A percentile compares a stretch with the other conserved stretches of the same genome.
phyloP scores from a whole-genome alignment of 148 eudicot genomes.

The Chenopodium album region DNA sequence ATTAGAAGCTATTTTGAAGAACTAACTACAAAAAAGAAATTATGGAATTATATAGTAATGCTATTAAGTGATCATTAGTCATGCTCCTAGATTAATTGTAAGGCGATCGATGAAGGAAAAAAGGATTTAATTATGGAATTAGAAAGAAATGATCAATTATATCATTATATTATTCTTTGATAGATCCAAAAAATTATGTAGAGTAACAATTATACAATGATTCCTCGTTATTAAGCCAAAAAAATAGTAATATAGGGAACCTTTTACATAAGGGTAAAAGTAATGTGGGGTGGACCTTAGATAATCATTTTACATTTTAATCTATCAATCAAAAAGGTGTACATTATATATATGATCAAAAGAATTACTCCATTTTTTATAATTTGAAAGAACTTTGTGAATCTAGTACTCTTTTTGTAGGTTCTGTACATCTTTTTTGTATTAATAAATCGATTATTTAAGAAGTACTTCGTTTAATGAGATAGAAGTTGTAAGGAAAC shows the following conservation, averaged over 20 bases:
- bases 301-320: conserved; percentile 20
- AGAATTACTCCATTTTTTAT: background rate
- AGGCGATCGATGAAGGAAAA: conserved; percentile 10
- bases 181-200: conserved; percentile 19
- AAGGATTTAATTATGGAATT: conserved; percentile 28
- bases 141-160: conserved; percentile 21
- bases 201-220: conserved; percentile 30
- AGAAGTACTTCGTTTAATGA: too few species aligned
- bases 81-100: conserved; percentile 8
- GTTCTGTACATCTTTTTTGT: background rate
- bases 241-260: conserved; percentile 19
- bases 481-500: too few species aligned
- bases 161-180: conserved; percentile 21
- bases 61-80: conserved; percentile 6
- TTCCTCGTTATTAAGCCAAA: conserved; percentile 19
- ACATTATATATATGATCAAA: background rate
- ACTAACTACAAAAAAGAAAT: background rate
- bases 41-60: background rate
- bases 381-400: background rate
- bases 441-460: too few species aligned
- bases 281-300: conserved; percentile 26
- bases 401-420: background rate
- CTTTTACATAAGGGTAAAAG: conserved; percentile 14
- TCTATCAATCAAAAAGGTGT: conserved; percentile 13
- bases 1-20: background rate